These are phyloP conservation scores for Paramarasmius palmivorus DNA, from an alignment of 1,284 basidiomycete genomes.

Conservation along the genomic window DNA sequence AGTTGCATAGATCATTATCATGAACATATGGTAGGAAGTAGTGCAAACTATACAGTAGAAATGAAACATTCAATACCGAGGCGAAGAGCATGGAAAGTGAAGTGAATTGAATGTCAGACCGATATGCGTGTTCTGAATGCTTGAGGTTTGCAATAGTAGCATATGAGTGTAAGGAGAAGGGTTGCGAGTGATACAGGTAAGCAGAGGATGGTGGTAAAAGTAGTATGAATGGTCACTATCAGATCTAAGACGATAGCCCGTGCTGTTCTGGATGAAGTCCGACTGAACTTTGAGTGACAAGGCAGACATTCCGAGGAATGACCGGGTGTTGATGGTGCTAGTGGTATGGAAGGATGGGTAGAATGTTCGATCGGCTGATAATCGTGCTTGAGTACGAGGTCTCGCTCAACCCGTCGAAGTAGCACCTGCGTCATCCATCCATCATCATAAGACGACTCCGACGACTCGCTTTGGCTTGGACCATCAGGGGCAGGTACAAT, in stretches of 20 bases:
- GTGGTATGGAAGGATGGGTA: neutral
- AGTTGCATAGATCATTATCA: too few relatives aligned
- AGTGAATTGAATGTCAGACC: neutral
- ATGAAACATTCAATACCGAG: too few relatives aligned
- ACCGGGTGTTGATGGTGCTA: neutral
- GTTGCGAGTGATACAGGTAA: constrained; percentile 36
- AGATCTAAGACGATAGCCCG: constrained; percentile 10
- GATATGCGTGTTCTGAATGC: constrained; percentile 17
- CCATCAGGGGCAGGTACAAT: constrained; percentile 4
- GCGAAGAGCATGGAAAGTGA: too few relatives aligned
- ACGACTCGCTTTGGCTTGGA: constrained; percentile 5
- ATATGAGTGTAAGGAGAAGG: constrained; percentile 35
- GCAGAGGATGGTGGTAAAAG: constrained; percentile 27
- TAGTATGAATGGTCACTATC: constrained; percentile 16
- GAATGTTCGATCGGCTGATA: constrained; percentile 20
- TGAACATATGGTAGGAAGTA: too few relatives aligned
- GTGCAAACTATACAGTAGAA: too few relatives aligned
- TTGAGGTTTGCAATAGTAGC: constrained; percentile 38
- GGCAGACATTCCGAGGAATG: too few relatives aligned
- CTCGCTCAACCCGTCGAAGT: constrained; percentile 27
- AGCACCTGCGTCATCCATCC: constrained; percentile 8
- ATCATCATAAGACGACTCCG: too few relatives aligned
- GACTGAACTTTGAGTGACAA: too few relatives aligned
- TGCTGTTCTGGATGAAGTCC: too few relatives aligned
- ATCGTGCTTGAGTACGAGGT: constrained; percentile 31